Base-by-base conservation (phyloP, 768 basidiomycete species). In the Hygrocybe coccinea region DNA sequence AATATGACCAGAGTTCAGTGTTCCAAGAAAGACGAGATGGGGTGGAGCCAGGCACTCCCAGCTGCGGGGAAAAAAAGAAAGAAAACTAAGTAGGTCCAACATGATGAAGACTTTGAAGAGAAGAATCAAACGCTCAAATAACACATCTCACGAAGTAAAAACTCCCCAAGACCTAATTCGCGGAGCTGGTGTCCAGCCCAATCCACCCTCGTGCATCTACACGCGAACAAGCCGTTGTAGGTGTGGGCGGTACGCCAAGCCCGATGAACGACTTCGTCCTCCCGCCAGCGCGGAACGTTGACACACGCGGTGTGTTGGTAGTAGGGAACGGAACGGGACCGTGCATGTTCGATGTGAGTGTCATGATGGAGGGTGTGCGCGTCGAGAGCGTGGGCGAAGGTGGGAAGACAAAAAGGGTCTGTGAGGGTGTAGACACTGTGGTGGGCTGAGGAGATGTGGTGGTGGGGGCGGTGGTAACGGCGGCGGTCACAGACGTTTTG, bases 341-440 rank as follows among this genome's bases (percentile, higher is more conserved):
- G 54, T 70, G 73, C 57, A 81, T 59, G 60, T 76, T 86, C 57
- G 88, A 87, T 44, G 82, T 89, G 53, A 92, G 73, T 36, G 86
- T 91, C 83, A 91, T 85, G 35, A 89, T 87, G 46, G 89, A 87
- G 24, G 91, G 88, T 50, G 86, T 89, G 51, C 78, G 79, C 44
- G 82, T 75, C 63, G 76, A 77, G 59, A 74, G 62, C 46, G 77
- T 82, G 47, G 69, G 89, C 4, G 89, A 91, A 33, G 90, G 89
- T 1, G 90, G 90, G 65, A 92, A 92, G 36, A 92, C 85, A 62
- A 92, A 91, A 45, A 92, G 76, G 0, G 90, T 92, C 66, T 92
- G 91, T 1, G 89, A 89, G 33, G 87, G 86, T 34, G 85, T 79
- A 45, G 76, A 68, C 37, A 74, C 64, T 2, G 61, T 61, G 15